Base-by-base conservation (phyloP, 345 rosid species). In the Gossypium stocksii region DNA sequence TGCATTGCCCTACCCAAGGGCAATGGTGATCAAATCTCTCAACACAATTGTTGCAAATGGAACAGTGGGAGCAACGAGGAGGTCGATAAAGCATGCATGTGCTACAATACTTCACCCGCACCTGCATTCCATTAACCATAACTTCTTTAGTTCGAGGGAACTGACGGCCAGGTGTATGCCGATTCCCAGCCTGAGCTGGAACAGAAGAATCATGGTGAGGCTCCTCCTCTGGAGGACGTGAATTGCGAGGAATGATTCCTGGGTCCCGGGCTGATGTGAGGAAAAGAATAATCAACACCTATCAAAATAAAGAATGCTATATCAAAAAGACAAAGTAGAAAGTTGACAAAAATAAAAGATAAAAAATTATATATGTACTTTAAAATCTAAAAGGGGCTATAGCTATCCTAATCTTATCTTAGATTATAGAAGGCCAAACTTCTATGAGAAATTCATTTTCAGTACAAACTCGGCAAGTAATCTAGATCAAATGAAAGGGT, bases 1-100 rank as follows among this genome's bases (percentile, higher is more conserved):
- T 87, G 85, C 99, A 95, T 78, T 95, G 99, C 66, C 99, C 99
- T 67, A 95, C 98, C 99, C 99, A 95, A 17, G 98, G 98, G 80
- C 99, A 95, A 80, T 95, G 98, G 81, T 95, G 99, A 84, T 93
- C 98, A 79, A 95, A 95, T 57, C 99, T 89, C 83, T 93, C 98
- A 48, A 95, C 97, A 45, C 99, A 94, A 62, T 94, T 91, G 81
- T 88, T 85, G 82, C 97, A 91, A 77, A 91, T 91, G 75, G 94
- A 89, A 81, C 97, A 91, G 77, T 95, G 99, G 29, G 98, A 93
- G 82, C 99, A 95, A 66, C 99, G 96, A 54, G 98, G 97, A 82
- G 98, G 99, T 68, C 97, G 90, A 76, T 91, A 95, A 79, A 93
- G 92, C 99, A 93, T 95, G 86, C 99, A 95, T 1, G 99, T 93